Percentiles rank a stretch among this genome's conserved stretches.
Evolutionary conservation across 1,139 yeast species (phyloP).

Genomic region (Saccharomyces hybrid): DNA sequence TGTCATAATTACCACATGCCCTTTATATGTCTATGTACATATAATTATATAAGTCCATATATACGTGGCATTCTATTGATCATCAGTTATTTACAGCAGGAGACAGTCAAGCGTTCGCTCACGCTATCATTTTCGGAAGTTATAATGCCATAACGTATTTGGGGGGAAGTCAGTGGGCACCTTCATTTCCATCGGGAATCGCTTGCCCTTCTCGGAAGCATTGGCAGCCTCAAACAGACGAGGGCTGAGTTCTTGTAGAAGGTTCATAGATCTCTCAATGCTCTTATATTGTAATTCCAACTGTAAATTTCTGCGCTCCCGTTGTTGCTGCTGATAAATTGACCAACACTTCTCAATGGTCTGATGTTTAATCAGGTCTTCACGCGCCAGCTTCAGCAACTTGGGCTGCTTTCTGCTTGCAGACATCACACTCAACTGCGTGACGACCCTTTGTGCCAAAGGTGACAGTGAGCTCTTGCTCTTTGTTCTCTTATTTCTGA

Average conservation of each 20-base stretch:
- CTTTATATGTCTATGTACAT: not conserved
- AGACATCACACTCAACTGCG: constrained; percentile 76
- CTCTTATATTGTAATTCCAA: constrained; percentile 58
- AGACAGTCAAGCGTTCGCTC: not conserved
- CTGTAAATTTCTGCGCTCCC: constrained; percentile 38
- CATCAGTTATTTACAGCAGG: not conserved
- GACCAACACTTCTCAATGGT: constrained; percentile 84
- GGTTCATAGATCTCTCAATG: constrained; percentile 68
- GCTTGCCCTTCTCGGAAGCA: constrained; percentile 31
- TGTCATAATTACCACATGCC: not conserved
- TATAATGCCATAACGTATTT: constrained; percentile 69
- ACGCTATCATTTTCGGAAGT: constrained; percentile 31
- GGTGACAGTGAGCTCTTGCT: constrained; percentile 40
- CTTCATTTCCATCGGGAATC: constrained; percentile 72
- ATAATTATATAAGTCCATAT: not conserved
- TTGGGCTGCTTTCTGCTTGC: constrained; percentile 87
- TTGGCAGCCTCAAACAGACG: constrained; percentile 34
- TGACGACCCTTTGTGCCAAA: constrained; percentile 56
- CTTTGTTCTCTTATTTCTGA: constrained; percentile 41
- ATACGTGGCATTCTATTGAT: not conserved
- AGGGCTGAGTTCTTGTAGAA: constrained; percentile 41
- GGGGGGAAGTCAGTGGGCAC: constrained; percentile 94
- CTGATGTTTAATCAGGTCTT: constrained; percentile 79
- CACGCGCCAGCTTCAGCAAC: constrained; percentile 63
- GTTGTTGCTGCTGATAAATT: constrained; percentile 45